Evolutionary conservation across 164 flowering plant genomes (phyloP), one percentile per base, ranked within the genome.

Genomic region (Dillenia turbinata): DNA sequence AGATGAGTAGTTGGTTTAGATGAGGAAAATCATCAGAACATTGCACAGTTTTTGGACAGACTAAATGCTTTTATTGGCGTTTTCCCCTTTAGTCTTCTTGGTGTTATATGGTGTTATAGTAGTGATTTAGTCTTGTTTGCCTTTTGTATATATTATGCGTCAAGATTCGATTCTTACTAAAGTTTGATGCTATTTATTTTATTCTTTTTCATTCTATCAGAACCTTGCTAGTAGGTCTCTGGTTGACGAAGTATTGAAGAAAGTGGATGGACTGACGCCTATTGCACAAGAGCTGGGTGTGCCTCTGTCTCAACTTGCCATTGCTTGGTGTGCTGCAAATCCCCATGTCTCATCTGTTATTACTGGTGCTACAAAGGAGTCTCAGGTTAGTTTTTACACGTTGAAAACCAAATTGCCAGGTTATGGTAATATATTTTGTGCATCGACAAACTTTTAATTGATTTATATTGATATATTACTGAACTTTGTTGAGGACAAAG

Each of bases 311-410:
- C 99, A 92, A 69, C 94, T 95, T 63, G 92, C 99, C 51, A 92
- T 95, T 78, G 99, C 99, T 58, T 95, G 99, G 99, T 95, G 97
- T 74, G 97, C 97, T 67, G 59, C 97, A 12, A 95, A 95, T 70
- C 99, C 99, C 43, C 87, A 95, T 65, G 99, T 92, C 15, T 88
- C 97, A 44, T 89, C 99, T 6, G 97, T 95, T 65, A 92, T 95
- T 44, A 92, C 97, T 66, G 99, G 99, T 75, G 97, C 99, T 17
- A 95, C 99, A 54, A 95, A 88, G 80, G 96, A 88, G 64, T 71
- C 72, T 55, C 99, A 95, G 92, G 99, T 92, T 66, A 53, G 84
- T 69, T 60, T 60, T 33, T 33, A 5, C 40, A 33, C 5, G 40
- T 33, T 33, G 40, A 33, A 33, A 4, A 33, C 40, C 40, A 33